Percentiles rank a stretch among this genome's conserved stretches.
Conservation (phyloP, 2,329 filamentous ascomycete species). For the Cercospora canescens region DNA sequence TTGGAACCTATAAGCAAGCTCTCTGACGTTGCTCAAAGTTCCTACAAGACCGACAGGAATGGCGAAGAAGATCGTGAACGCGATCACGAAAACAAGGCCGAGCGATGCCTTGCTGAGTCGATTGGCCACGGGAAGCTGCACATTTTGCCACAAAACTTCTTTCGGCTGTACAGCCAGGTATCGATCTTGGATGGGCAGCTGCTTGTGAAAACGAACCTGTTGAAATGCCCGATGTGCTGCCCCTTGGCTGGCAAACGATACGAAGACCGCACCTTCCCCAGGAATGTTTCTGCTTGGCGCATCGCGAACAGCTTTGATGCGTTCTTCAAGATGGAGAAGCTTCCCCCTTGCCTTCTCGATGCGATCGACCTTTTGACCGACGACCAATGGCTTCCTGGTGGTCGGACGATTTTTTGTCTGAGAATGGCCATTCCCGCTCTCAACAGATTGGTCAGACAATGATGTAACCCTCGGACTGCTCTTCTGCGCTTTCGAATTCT, state of each 20-base stretch:
- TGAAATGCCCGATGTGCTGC: constrained; percentile 85
- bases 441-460: not conserved
- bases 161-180: constrained; percentile 47
- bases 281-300: constrained; percentile 54
- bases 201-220: constrained; percentile 34
- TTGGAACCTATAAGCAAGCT: constrained; percentile 31
- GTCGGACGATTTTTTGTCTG: constrained; percentile 56
- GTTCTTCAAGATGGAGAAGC: constrained; percentile 70
- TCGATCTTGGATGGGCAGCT: constrained; percentile 40
- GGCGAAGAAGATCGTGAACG: constrained; percentile 40
- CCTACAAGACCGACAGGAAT: constrained; percentile 37
- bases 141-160: constrained; percentile 50
- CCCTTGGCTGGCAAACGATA: constrained; percentile 80
- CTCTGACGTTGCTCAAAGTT: constrained; percentile 36
- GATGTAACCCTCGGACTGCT: not conserved
- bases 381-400: constrained; percentile 67
- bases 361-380: constrained; percentile 85
- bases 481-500: constrained; percentile 31
- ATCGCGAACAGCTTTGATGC: constrained; percentile 65
- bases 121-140: constrained; percentile 37
- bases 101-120: constrained; percentile 34
- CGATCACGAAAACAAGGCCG: constrained; percentile 34
- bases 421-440: constrained; percentile 25
- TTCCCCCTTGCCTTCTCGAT: constrained; percentile 82
- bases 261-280: constrained; percentile 74